These are phyloP conservation scores for Nissolia schottii DNA, from an alignment of 306 rosid genomes.

Conservation along the genomic window DNA sequence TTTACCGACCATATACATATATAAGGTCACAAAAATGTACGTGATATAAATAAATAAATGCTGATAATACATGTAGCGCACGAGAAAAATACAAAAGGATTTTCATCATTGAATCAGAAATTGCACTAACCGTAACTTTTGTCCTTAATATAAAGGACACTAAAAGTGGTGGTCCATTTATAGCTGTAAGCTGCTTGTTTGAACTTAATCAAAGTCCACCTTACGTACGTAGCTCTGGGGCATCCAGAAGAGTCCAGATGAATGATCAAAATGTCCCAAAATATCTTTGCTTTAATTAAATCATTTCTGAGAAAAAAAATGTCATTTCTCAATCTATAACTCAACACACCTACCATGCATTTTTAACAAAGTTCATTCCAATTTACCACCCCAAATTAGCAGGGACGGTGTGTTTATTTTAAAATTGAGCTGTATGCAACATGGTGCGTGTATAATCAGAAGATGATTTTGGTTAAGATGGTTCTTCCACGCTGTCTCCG, in stretches of 20 bases:
- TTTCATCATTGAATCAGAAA: conserved; percentile 4
- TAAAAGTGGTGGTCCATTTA: conserved; percentile 6
- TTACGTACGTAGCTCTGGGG: background rate
- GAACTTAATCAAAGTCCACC: background rate
- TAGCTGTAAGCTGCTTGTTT: conserved; percentile 27
- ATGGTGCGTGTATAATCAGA: background rate
- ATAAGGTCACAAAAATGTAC: background rate
- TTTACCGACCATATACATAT: conserved; percentile 14
- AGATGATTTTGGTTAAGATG: background rate
- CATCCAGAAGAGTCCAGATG: conserved; percentile 26
- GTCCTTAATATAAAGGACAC: conserved; percentile 3
- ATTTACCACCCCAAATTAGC: background rate
- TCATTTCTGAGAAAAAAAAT: background rate
- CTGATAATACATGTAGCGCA: background rate
- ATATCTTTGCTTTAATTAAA: conserved; percentile 13
- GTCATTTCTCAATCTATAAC: background rate
- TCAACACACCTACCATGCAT: too few relatives aligned
- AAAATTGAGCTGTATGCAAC: conserved; percentile 26
- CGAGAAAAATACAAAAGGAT: background rate
- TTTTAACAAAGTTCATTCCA: background rate
- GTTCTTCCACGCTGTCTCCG: too few relatives aligned
- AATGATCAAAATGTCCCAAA: conserved; percentile 26
- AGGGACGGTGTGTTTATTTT: background rate
- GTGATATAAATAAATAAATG: background rate
- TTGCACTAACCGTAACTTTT: conserved; percentile 20